Base-by-base conservation (phyloP, 2,329 filamentous ascomycete species). In the Pestalotiopsis sp. region DNA sequence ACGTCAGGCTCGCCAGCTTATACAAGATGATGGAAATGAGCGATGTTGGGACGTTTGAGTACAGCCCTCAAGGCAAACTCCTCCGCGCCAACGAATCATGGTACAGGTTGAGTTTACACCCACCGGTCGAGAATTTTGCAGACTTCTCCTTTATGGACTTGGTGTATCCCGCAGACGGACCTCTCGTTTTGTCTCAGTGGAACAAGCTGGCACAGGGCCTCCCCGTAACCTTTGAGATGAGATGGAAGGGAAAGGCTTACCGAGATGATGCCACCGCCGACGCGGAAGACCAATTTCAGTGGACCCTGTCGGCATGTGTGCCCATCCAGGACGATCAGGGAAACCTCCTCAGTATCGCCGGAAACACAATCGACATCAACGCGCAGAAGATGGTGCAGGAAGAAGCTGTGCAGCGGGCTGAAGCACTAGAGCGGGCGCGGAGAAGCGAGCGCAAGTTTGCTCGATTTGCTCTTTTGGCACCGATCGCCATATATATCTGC, bases 401-500 rank as follows among this genome's bases (percentile, higher is more conserved):
- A 23, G 65, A 69, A 27, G 68, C 68, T 1, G n/a, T 69, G 4
- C 65, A 69, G 45, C 68, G 68, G 12, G 68, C 68, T 11, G 65
- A 67, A 27, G 68, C 68, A 4, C 60, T 69, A 13, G 68, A 87
- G 72, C 87, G 91, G 73, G 87, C 87, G 0, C 83, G 86, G 56
- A 88, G 90, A 74, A 90, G 90, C 76, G 93, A 96, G 78, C 91
- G 91, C 41, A 91, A 92, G 69, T 95, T 96, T 76, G 93, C 92
- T 1, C 86, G 92, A 59, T 94, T 96, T 91, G 92, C 93, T 2
- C 93, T 95, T 75, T 93, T 94, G 72, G 92, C 92, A 0, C 93
- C 93, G 0, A 93, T 95, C 1, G 93, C 93, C 38, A 91, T 97
- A 81, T 95, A 95, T 77, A 95, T 96, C 72, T 91, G 92, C n/a